Evolutionary conservation across 768 basidiomycete genomes (phyloP).

Genomic region (Trametes villosa): DNA sequence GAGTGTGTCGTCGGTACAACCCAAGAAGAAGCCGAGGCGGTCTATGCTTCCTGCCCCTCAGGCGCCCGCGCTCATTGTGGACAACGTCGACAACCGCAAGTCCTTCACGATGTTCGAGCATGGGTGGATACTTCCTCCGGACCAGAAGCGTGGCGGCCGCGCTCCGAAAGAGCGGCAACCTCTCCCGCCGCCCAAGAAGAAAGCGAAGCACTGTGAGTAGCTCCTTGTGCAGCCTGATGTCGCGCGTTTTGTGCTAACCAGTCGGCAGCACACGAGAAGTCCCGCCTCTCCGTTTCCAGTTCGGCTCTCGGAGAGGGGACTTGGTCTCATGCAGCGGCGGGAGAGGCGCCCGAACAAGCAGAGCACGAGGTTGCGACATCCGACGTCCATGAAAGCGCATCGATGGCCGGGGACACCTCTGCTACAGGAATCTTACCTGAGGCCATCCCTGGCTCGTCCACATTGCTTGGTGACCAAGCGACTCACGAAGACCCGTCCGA

Average conservation of each 20-base stretch:
- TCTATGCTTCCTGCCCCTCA: conserved; percentile 32
- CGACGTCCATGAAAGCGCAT: too few relatives aligned
- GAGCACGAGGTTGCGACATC: neutral
- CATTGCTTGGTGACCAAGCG: too few relatives aligned
- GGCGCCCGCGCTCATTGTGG: conserved; percentile 61
- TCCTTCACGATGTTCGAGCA: conserved; percentile 83
- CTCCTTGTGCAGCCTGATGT: neutral
- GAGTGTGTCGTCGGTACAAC: conserved; percentile 3
- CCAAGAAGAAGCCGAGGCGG: conserved; percentile 10
- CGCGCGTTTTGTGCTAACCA: neutral
- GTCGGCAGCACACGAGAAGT: conserved; percentile 20
- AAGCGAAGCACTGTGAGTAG: conserved; percentile 48
- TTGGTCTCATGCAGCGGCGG: conserved; percentile 15
- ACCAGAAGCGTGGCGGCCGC: conserved; percentile 67
- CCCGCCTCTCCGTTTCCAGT: conserved; percentile 8
- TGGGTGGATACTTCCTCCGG: conserved; percentile 87
- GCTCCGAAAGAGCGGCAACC: conserved; percentile 47
- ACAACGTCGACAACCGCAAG: conserved; percentile 69
- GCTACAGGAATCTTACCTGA: too few relatives aligned
- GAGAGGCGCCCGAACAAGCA: conserved; percentile 8
- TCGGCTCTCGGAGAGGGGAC: too few relatives aligned
- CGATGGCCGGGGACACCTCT: too few relatives aligned
- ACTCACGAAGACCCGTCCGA: too few relatives aligned
- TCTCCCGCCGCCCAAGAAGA: conserved; percentile 60
- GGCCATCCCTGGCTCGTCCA: too few relatives aligned